Percentiles rank a stretch among this genome's conserved stretches.
phyloP scores from a whole-genome alignment of 306 rosid genomes.

The Prunus padus region DNA sequence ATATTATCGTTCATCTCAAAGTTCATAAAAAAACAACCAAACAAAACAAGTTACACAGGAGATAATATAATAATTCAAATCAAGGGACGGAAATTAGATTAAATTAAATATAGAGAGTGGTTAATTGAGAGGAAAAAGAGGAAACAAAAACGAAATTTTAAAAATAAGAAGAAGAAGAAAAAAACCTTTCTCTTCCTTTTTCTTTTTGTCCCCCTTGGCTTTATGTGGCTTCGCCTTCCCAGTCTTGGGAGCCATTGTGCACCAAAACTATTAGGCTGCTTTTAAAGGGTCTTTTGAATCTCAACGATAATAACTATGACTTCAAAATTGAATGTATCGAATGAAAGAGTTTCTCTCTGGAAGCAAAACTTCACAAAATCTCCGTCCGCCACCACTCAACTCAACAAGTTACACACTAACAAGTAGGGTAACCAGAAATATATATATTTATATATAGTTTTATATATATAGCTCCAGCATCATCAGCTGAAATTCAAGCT shows the following conservation, averaged over 20 bases:
- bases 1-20: too few relatives aligned
- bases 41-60: not conserved
- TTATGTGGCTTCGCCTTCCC: slow-evolving; percentile 86
- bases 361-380: not conserved
- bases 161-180: not conserved
- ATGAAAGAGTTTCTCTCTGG: slow-evolving; percentile 1
- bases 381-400: slow-evolving; percentile 19
- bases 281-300: not conserved
- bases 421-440: too few relatives aligned
- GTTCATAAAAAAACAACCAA: too few relatives aligned
- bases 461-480: not conserved
- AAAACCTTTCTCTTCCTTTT: slow-evolving; percentile 93
- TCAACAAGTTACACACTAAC: not conserved
- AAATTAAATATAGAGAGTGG: too few relatives aligned
- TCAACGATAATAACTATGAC: slow-evolving; percentile 40
- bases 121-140: too few relatives aligned
- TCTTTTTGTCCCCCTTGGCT: slow-evolving; percentile 85
- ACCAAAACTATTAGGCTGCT: slow-evolving; percentile 20
- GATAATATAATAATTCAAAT: not conserved
- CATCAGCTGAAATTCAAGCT: too few relatives aligned
- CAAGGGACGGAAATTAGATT: not conserved
- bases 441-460: too few relatives aligned
- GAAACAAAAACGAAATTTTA: not conserved
- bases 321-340: slow-evolving; percentile 35
- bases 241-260: slow-evolving; percentile 84